These are phyloP conservation scores for Mucor saturninus DNA, from an alignment of 371 early-diverging fungal genomes.

Conservation along the genomic window DNA sequence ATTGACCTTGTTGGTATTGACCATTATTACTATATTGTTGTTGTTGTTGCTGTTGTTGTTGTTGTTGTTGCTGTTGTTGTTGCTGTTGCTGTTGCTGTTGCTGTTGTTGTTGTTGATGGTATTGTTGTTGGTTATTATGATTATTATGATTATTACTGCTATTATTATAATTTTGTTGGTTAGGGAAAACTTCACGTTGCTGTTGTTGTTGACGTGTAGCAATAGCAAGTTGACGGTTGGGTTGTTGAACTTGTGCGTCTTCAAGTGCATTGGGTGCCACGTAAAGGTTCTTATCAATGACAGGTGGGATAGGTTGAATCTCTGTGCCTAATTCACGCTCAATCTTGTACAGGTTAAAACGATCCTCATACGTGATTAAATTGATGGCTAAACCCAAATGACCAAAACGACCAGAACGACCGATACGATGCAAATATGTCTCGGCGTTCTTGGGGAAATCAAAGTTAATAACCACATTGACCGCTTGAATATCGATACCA, in stretches of 20 bases:
- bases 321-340: conserved; percentile 97
- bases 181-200: conserved; percentile 27
- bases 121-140: not conserved
- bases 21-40: conserved; percentile 13
- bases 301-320: conserved; percentile 93
- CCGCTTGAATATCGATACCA: conserved; percentile 99
- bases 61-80: conserved; percentile 16
- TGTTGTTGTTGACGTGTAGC: conserved; percentile 55
- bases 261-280: conserved; percentile 72
- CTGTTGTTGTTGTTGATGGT: conserved; percentile 9
- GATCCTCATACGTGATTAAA: conserved; percentile 95
- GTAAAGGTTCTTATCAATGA: conserved; percentile 90
- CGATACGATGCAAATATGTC: conserved; percentile 99
- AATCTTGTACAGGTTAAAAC: conserved; percentile 93
- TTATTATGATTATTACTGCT: conserved; percentile 8
- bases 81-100: conserved; percentile 7
- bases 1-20: conserved; percentile 1
- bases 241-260: conserved; percentile 53
- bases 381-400: conserved; percentile 97
- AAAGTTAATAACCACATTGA: conserved; percentile 99
- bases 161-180: conserved; percentile 29
- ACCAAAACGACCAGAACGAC: conserved; percentile 96
- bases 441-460: conserved; percentile 99
- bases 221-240: conserved; percentile 48
- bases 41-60: conserved; percentile 19